Base-by-base conservation (phyloP, 1,284 basidiomycete species). In the Sporisorium exsertum region DNA sequence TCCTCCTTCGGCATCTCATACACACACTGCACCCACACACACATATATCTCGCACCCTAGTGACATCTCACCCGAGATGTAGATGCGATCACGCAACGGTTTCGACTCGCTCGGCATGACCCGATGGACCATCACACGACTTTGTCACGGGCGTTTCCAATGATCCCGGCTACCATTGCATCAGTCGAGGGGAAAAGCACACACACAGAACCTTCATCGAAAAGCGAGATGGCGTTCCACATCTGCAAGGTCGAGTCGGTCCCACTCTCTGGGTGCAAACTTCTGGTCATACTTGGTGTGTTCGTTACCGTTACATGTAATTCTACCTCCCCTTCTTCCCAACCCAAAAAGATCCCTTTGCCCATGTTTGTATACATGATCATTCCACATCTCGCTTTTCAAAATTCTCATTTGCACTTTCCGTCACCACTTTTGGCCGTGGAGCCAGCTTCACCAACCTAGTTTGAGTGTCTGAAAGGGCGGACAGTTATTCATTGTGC, bases 321-420 rank as follows among this genome's bases (percentile, higher is more conserved):
- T 65, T 65, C 69, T 72, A 72, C 69, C 68, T 16, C 5, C 40
- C n/a, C 10, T 42, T 32, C 18, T 18, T 59, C 22, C 50, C 32
- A 18, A 35, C 49, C 62, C 45, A 47, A 64, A 65, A 71, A 65
- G 45, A 42, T 20, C 24, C 10, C 16, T 57, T 37, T 32, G 58
- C 47, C 32, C 49, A 47, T 58, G 50, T 64, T 33, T 9, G 32
- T 32, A 47, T 27, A 53, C 47, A 51, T 58, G 54, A 45, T 64
- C 53, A 60, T 49, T 43, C 12, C 16, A 24, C 58, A 66, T 72
- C 63, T 72, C 69, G 69, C 69, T 72, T 72, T 72, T 72, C 69
- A 59, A 57, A 58, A 49, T n/a, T 50, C 43, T 8, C 50, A 8
- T 49, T 26, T 24, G 29, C 42, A 45, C 40, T 51, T 50, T 20